Evolutionary conservation across 768 basidiomycete genomes (phyloP), one percentile per base, ranked within the genome.

Genomic region (Psilocybe subaeruginosa): DNA sequence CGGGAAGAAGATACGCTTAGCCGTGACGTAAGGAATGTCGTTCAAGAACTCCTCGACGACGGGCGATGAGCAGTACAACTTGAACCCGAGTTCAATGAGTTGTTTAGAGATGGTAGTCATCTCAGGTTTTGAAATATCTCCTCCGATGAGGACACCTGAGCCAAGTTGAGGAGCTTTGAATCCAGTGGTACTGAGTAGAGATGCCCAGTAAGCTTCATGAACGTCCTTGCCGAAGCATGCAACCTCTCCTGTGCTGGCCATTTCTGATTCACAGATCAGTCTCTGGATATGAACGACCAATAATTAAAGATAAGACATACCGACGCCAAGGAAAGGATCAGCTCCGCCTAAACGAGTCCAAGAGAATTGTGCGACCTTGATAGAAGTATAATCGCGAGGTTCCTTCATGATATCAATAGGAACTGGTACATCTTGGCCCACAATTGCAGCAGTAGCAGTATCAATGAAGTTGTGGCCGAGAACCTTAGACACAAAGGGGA

Each of bases 401-500:
- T 91, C 82, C 57, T 88, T 84, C 96, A 99, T 99, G 60, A 96
- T 76, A 71, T 99, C 96, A 27, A 96, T 76, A 5, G 97, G 92
- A 64, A 89, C 90, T 1, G 97, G 97, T 0, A 99, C 93, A 64
- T 94, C 81, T 61, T 91, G 82, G 57, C 87, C 90, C 17, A 91
- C 85, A 65, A 97, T 97, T 17, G 95, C 95, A 27, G 88, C 84
- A 14, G 95, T 91, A 12, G 97, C 97, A 43, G 89, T 89, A 64
- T 99, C 92, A 66, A 99, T 95, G 75, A 99, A 99, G 81, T 99
- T 98, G 76, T 91, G 90, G 48, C 94, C 97, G 64, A 99, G 84
- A 16, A 99, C 97, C 80, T 99, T 99, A 61, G 95, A 97, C 2
- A 99, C 97, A 79, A 99, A 99, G 64, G 97, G 96, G 91, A 99